Percentiles rank a stretch among this genome's conserved stretches.
Evolutionary conservation across 495 filamentous ascomycete species (phyloP).

Genomic region (Trichoderma virens): DNA sequence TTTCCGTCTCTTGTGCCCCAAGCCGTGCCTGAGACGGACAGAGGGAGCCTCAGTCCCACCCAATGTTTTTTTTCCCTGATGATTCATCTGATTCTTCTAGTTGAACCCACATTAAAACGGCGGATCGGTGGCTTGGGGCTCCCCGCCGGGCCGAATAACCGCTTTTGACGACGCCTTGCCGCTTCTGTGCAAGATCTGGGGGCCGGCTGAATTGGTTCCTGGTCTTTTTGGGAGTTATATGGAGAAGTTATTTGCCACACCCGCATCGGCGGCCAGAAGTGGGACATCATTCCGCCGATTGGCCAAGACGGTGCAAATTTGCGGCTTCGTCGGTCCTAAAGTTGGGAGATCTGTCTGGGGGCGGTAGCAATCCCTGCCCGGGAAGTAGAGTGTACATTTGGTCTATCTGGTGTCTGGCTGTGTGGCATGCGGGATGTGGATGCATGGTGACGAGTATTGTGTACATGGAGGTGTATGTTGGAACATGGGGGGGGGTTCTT

Average conservation of each 20-base stretch:
- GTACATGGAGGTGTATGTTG: too few species aligned
- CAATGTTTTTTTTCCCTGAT: background rate
- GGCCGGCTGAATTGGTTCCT: slow-evolving; percentile 8
- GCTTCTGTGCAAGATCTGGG: background rate
- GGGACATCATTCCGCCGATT: background rate
- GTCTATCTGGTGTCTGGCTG: background rate
- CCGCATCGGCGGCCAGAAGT: background rate
- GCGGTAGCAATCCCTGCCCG: background rate
- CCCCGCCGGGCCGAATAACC: slow-evolving; percentile 6
- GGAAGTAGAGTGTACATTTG: background rate
- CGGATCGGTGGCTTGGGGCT: slow-evolving; percentile 3
- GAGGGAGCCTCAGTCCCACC: background rate
- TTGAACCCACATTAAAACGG: background rate
- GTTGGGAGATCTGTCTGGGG: background rate
- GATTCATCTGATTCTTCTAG: background rate
- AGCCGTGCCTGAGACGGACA: too few species aligned
- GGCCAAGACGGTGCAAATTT: background rate
- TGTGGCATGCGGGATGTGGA: too few species aligned
- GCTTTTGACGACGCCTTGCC: background rate
- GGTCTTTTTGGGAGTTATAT: background rate
- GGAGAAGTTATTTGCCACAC: too few species aligned
- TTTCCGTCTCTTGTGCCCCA: too few species aligned
- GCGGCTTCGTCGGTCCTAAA: background rate
- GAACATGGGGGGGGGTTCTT: too few species aligned
- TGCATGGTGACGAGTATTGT: too few species aligned